These are phyloP conservation scores for Chrysophaeum taylorii DNA, from an alignment of 352 stramenopile genomes.

Conservation along the genomic window DNA sequence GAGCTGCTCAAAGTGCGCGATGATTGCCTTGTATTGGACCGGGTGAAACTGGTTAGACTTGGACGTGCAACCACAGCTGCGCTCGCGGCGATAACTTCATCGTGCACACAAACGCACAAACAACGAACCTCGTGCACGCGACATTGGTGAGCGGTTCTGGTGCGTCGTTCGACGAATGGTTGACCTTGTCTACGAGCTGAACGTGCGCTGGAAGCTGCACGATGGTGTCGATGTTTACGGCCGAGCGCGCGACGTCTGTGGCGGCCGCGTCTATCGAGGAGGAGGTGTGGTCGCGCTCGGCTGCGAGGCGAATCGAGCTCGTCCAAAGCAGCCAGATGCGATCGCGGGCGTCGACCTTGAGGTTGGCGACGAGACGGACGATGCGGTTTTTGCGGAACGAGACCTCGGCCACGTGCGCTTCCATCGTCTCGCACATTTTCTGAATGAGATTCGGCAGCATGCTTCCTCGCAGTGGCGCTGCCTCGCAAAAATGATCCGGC, in stretches of 20 bases:
- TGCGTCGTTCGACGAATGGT: constrained; percentile 12
- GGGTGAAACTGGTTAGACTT: constrained; percentile 57
- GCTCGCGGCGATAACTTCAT: no score
- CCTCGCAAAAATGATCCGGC: constrained; percentile 61
- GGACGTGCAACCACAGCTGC: constrained; percentile 62
- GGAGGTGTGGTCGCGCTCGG: background rate
- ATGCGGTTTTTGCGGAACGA: constrained; percentile 78
- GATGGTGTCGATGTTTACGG: constrained; percentile 17
- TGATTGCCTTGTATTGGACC: constrained; percentile 81
- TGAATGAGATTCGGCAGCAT: constrained; percentile 76
- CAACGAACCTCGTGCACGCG: no score
- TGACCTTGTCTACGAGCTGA: constrained; percentile 12
- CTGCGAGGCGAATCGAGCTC: constrained; percentile 66
- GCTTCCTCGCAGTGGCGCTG: constrained; percentile 70
- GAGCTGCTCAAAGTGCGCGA: constrained; percentile 80
- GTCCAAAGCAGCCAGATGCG: constrained; percentile 85
- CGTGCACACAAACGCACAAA: no score
- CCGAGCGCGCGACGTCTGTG: background rate
- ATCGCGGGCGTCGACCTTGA: constrained; percentile 83
- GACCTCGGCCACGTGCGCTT: constrained; percentile 78
- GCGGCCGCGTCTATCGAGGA: constrained; percentile 16
- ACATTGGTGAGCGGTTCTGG: background rate
- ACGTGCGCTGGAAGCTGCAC: constrained; percentile 13
- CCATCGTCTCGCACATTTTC: constrained; percentile 74
- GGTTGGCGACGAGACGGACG: constrained; percentile 81